Evolutionary conservation across 345 rosid species (phyloP).

Genomic region (Hypericum androsaemum): DNA sequence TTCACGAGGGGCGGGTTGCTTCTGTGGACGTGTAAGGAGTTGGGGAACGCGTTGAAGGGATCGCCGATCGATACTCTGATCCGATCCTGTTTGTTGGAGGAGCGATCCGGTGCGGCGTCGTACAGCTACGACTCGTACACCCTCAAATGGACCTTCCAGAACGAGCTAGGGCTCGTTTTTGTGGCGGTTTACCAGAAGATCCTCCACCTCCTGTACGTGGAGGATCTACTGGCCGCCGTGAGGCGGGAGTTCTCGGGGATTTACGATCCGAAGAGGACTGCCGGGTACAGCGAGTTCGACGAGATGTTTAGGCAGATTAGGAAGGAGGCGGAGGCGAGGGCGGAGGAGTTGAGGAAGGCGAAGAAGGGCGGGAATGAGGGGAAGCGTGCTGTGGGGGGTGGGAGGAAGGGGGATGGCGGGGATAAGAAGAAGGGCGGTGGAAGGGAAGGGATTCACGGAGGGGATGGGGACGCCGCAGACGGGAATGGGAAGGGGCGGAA

Average conservation of each 20-base stretch:
- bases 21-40: conserved; percentile 96
- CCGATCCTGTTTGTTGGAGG: conserved; percentile 90
- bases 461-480: conserved; percentile 51
- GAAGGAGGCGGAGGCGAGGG: conserved; percentile 82
- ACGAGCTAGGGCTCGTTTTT: conserved; percentile 89
- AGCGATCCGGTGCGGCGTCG: conserved; percentile 75
- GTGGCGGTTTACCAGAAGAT: conserved; percentile 95
- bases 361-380: conserved; percentile 36
- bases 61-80: conserved; percentile 89
- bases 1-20: conserved; percentile 94
- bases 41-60: conserved; percentile 83
- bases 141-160: conserved; percentile 94
- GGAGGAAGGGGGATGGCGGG: conserved; percentile 38
- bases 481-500: conserved; percentile 30
- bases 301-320: conserved; percentile 90
- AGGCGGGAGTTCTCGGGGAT: conserved; percentile 64
- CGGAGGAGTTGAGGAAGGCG: conserved; percentile 69
- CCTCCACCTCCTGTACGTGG: conserved; percentile 82
- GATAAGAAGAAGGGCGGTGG: no score
- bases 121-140: conserved; percentile 80
- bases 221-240: conserved; percentile 71
- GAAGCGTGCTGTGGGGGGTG: conserved; percentile 62
- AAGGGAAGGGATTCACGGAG: conserved; percentile 33
- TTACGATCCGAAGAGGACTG: conserved; percentile 60
- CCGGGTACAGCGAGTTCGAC: conserved; percentile 53